Conservation (phyloP, 2,329 filamentous ascomycete genomes). For the Leptographium flavum region DNA sequence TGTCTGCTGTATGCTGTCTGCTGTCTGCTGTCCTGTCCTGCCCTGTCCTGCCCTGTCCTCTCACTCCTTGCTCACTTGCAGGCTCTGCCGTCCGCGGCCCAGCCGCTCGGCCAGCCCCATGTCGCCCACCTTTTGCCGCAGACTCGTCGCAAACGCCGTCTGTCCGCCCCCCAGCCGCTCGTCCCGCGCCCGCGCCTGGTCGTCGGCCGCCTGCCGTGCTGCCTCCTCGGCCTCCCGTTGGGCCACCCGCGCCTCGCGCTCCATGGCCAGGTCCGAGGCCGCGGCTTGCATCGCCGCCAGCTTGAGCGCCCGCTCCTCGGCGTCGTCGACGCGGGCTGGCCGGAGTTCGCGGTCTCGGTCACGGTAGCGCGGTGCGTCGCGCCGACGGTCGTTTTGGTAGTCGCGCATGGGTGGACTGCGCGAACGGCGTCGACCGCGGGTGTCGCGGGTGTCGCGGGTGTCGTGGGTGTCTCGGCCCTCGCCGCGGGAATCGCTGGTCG, state of each 20-base stretch:
- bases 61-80: constrained; percentile 30
- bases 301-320: constrained; percentile 49
- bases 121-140: constrained; percentile 44
- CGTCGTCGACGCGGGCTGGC: constrained; percentile 10
- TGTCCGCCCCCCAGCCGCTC: constrained; percentile 1
- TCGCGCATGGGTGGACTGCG: too few species aligned
- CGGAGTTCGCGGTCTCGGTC: neutral
- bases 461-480: neutral
- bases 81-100: constrained; percentile 30
- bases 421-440: too few species aligned
- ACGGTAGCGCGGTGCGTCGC: too few species aligned
- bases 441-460: neutral
- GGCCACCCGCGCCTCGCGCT: constrained; percentile 53
- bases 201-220: constrained; percentile 50
- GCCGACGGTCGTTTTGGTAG: neutral
- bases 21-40: neutral
- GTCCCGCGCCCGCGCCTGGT: constrained; percentile 42
- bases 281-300: constrained; percentile 61
- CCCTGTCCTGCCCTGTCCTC: neutral
- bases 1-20: neutral
- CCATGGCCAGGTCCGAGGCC: constrained; percentile 54
- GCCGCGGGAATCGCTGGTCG: too few species aligned
- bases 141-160: constrained; percentile 42
- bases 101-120: constrained; percentile 37
- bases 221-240: constrained; percentile 53